Evolutionary conservation across 2,329 filamentous ascomycete genomes (phyloP).

Genomic region (Fusarium sp.): DNA sequence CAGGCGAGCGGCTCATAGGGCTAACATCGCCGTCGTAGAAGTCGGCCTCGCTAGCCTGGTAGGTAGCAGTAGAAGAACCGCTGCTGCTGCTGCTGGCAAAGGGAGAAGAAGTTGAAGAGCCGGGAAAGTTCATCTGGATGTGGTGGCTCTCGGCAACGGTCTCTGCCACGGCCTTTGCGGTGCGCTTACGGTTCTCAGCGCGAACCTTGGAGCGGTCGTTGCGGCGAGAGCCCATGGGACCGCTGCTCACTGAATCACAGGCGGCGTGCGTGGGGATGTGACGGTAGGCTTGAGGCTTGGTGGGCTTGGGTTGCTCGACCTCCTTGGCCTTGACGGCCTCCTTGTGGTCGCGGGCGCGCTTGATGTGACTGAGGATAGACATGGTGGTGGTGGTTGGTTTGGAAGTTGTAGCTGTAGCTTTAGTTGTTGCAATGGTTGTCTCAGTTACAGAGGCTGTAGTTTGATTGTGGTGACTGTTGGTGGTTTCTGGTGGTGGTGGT

Average conservation of each 20-base stretch:
- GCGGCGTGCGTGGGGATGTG: constrained; percentile 74
- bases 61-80: constrained; percentile 60
- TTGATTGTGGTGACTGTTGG: too few relatives aligned
- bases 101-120: constrained; percentile 51
- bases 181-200: constrained; percentile 63
- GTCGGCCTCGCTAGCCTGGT: constrained; percentile 54
- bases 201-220: constrained; percentile 61
- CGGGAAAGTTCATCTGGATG: constrained; percentile 53
- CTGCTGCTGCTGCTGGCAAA: constrained; percentile 51
- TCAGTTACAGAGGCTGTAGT: neutral
- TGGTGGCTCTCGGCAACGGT: constrained; percentile 49
- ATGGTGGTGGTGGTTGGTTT: constrained; percentile 50
- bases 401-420: neutral
- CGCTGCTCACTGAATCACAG: constrained; percentile 66
- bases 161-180: constrained; percentile 57
- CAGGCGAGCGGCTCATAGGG: constrained; percentile 34
- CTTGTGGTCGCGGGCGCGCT: constrained; percentile 64
- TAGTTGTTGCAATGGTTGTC: neutral
- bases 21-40: constrained; percentile 34
- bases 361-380: constrained; percentile 69
- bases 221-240: constrained; percentile 63
- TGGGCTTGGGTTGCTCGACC: constrained; percentile 59
- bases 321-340: constrained; percentile 65
- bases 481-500: neutral
- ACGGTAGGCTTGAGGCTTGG: constrained; percentile 60